phyloP scores from a whole-genome alignment of 2,329 filamentous ascomycete species.

The Xylariaceae sp. region DNA sequence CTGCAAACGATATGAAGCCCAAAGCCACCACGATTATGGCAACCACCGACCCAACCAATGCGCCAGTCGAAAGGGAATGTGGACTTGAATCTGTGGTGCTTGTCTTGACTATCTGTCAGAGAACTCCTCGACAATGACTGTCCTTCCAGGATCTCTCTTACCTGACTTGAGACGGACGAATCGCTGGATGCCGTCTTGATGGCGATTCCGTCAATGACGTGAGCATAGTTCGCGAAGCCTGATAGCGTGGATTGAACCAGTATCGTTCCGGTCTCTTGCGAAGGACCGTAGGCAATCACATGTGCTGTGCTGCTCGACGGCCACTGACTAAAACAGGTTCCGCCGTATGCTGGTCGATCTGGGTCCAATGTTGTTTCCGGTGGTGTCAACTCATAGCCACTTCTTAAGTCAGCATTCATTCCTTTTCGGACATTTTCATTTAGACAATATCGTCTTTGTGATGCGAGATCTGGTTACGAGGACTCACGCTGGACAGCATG shows the following conservation, averaged over 20 bases:
- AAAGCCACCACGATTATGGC: constrained; percentile 9
- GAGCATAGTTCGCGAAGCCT: constrained; percentile 16
- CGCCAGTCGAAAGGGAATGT: constrained; percentile 11
- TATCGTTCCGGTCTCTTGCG: constrained; percentile 5
- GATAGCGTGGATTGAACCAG: constrained; percentile 6
- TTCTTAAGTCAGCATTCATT: constrained; percentile 6
- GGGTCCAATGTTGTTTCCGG: constrained; percentile 13
- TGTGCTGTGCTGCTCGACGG: constrained; percentile 10
- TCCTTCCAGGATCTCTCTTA: background rate
- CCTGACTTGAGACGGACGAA: background rate
- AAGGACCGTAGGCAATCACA: constrained; percentile 12
- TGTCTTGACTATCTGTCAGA: constrained; percentile 1
- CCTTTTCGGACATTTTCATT: background rate
- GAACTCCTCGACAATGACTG: background rate
- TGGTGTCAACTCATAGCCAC: constrained; percentile 6
- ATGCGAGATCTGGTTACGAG: background rate
- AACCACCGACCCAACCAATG: constrained; percentile 18
- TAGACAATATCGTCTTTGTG: no score
- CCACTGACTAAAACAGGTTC: constrained; percentile 20
- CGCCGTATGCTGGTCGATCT: constrained; percentile 21
- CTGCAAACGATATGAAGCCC: background rate
- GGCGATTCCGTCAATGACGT: constrained; percentile 20
- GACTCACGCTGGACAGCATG: constrained; percentile 21
- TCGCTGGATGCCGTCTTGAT: background rate
- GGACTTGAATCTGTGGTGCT: background rate